A percentile compares a stretch with the other conserved stretches of the same genome.
Conservation (phyloP, 441 rosid genomes). For the Adansonia madagascariensis region DNA sequence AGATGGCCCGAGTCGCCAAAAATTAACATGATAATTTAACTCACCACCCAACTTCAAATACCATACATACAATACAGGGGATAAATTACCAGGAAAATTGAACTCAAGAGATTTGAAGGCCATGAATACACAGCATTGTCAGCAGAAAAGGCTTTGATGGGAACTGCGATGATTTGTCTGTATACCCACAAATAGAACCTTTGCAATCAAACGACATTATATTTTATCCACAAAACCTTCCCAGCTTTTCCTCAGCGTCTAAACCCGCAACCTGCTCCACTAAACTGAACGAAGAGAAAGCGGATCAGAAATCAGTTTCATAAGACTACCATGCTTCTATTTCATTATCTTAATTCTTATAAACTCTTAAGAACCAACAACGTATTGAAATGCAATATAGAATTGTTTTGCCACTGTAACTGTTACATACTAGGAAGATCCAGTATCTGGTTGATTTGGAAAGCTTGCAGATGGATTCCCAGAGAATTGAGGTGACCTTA, state of each 20-base stretch:
- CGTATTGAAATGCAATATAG: neutral
- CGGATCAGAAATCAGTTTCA: neutral
- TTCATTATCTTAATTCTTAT: neutral
- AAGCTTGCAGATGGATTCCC: constrained; percentile 51
- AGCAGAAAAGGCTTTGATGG: constrained; percentile 18
- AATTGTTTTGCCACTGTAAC: constrained; percentile 12
- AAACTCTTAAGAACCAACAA: neutral
- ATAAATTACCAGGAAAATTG: constrained; percentile 37
- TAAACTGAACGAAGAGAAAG: constrained; percentile 42
- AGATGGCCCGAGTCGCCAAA: neutral
- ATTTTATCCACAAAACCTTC: constrained; percentile 37
- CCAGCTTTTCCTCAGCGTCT: constrained; percentile 39
- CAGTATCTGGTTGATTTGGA: constrained; percentile 39
- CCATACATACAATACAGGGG: constrained; percentile 33
- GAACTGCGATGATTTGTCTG: constrained; percentile 15
- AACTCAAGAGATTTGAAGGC: constrained; percentile 19
- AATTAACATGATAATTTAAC: constrained; percentile 32
- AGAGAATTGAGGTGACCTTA: constrained; percentile 58
- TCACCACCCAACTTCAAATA: constrained; percentile 26
- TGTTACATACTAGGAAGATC: constrained; percentile 48
- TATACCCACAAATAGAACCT: neutral
- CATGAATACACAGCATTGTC: constrained; percentile 17
- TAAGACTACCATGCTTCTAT: neutral
- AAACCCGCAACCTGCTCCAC: constrained; percentile 55
- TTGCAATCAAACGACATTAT: neutral